Conservation (phyloP, 176 grass and related monocot genomes). For the Bothriochloa decipiens region DNA sequence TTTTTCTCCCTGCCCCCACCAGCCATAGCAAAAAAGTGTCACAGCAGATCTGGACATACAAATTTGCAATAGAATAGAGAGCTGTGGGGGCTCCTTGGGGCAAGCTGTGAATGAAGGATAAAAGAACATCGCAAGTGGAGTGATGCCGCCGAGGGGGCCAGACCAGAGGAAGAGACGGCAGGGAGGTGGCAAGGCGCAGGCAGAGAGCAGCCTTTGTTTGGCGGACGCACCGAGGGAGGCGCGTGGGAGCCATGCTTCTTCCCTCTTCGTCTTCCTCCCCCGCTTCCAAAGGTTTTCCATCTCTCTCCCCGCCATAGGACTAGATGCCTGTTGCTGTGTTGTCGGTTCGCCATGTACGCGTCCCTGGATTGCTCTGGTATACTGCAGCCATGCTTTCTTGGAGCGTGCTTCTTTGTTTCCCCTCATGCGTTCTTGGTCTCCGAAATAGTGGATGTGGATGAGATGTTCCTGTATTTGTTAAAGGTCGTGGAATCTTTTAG, state of each 20-base stretch:
- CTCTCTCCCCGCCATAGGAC: not conserved
- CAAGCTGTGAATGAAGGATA: not conserved
- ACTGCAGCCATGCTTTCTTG: slow-evolving; percentile 24
- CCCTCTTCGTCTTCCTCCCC: slow-evolving; percentile 45
- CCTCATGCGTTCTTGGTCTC: slow-evolving; percentile 21
- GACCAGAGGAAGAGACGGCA: slow-evolving; percentile 35
- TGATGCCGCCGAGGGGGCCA: slow-evolving; percentile 45
- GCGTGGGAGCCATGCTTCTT: slow-evolving; percentile 54
- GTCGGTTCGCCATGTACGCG: not conserved
- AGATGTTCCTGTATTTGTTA: not conserved
- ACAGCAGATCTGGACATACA: slow-evolving; percentile 19
- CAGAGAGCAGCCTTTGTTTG: slow-evolving; percentile 8
- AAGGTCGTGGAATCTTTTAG: not conserved
- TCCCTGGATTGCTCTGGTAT: not conserved
- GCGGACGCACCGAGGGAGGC: slow-evolving; percentile 52
- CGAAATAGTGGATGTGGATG: not conserved
- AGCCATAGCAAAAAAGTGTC: slow-evolving; percentile 17
- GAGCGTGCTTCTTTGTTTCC: not conserved
- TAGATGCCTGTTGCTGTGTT: not conserved
- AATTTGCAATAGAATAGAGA: slow-evolving; percentile 18
- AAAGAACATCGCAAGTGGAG: slow-evolving; percentile 40
- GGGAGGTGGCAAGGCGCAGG: slow-evolving; percentile 18
- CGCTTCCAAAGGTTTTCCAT: slow-evolving; percentile 44
- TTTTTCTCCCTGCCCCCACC: slow-evolving; percentile 19
- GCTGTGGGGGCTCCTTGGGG: slow-evolving; percentile 10